phyloP scores from a whole-genome alignment of 495 filamentous ascomycete genomes.

The Annulohypoxylon nitens region DNA sequence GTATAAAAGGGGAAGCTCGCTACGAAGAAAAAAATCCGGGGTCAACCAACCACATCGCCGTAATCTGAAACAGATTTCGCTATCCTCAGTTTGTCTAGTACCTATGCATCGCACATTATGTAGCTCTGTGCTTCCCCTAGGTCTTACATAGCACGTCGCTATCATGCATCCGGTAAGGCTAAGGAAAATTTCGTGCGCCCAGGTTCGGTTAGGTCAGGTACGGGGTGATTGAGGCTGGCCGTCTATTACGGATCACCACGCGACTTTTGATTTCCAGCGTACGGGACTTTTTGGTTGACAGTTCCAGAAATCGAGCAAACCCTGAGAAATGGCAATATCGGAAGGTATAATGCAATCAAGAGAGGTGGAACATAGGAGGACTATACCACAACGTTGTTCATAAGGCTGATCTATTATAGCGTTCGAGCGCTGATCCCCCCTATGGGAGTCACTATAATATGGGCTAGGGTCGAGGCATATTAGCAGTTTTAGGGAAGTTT shows the following conservation, averaged over 20 bases:
- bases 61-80: neutral
- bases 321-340: conserved; percentile 7
- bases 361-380: conserved; percentile 4
- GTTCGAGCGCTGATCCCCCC: neutral
- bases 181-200: neutral
- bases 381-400: neutral
- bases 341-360: conserved; percentile 1
- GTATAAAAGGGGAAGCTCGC: neutral
- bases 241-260: conserved; percentile 8
- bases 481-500: neutral
- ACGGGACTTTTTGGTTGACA: neutral
- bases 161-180: conserved; percentile 6
- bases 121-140: neutral
- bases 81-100: conserved; percentile 9
- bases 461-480: neutral
- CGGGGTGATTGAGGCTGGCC: conserved; percentile 13
- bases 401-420: conserved; percentile 36
- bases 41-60: conserved; percentile 7
- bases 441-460: neutral
- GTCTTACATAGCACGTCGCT: neutral
- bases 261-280: conserved; percentile 1
- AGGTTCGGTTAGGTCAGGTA: conserved; percentile 3
- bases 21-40: neutral
- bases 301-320: neutral
- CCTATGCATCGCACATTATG: neutral